Percentiles rank a stretch among this genome's conserved stretches.
Evolutionary conservation across 2,329 filamentous ascomycete genomes (phyloP).

Genomic region (Zasmidium cellare): DNA sequence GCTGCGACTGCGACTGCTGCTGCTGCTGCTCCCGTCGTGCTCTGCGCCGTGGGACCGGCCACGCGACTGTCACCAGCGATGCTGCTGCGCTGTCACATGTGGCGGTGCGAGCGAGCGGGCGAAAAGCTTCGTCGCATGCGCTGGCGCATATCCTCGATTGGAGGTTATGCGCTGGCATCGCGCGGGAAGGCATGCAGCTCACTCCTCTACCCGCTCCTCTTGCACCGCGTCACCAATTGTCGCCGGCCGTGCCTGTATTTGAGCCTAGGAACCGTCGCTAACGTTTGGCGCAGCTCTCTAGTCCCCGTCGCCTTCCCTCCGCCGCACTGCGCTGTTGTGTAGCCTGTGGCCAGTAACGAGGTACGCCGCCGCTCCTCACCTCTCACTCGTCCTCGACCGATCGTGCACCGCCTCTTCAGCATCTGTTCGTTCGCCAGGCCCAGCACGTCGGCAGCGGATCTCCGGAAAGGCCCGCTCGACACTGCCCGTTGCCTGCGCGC

Average conservation of each 20-base stretch:
- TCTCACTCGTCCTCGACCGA: constrained; percentile 13
- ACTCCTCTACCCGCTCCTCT: constrained; percentile 21
- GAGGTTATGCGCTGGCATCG: constrained; percentile 29
- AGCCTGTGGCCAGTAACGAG: constrained; percentile 20
- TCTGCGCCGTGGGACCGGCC: constrained; percentile 4
- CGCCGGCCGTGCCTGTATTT: constrained; percentile 18
- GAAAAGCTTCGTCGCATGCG: constrained; percentile 24
- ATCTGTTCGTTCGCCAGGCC: neutral
- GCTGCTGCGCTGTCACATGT: constrained; percentile 20
- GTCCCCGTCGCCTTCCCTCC: constrained; percentile 21
- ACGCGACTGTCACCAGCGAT: constrained; percentile 9
- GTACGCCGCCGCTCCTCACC: constrained; percentile 17
- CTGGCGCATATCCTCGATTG: constrained; percentile 23
- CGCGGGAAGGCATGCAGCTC: constrained; percentile 24
- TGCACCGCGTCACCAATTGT: constrained; percentile 27
- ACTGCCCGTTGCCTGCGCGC: constrained; percentile 8
- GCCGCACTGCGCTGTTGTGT: constrained; percentile 11
- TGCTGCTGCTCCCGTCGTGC: neutral
- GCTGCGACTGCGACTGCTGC: neutral
- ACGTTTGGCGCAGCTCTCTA: constrained; percentile 25
- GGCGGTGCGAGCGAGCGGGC: constrained; percentile 18
- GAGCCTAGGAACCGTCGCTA: constrained; percentile 26
- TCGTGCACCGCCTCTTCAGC: constrained; percentile 17
- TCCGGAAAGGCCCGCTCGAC: constrained; percentile 16
- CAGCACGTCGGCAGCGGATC: constrained; percentile 11